Evolutionary conservation across 176 grass and related monocot genomes (phyloP), one percentile per base, ranked within the genome.

Genomic region (Poa pratensis): DNA sequence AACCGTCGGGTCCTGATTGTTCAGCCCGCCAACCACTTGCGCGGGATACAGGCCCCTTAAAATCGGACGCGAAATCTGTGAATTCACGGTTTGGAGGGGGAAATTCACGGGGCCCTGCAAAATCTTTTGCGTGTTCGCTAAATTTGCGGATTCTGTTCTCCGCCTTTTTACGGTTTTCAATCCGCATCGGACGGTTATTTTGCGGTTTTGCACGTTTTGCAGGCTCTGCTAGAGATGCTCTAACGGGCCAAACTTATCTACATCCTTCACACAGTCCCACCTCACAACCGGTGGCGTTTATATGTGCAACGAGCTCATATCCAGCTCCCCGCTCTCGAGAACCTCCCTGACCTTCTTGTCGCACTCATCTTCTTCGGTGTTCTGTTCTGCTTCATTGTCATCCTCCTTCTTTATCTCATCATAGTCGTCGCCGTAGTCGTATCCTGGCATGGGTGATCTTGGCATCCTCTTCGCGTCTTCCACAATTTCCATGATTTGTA

Each of bases 341-440:
- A 87, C 77, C 76, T 78, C 85, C 60, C 83, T 87, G 30, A 90
- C 87, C 28, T 77, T 85, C 59, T 76, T 87, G 22, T 94, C 92
- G 45, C 88, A 85, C 78, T 94, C 89, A 60, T 89, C 89, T 76
- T 91, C 92, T 11, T 90, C 84, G 2, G 84, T 81, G 5, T 24
- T 75, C 28, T 87, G 77, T 83, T 69, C 63, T 39, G 79, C 28
- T 23, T 53, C 68, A 3, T 30, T 48, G 42, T 67, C 57, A 32
- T 82, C 87, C 62, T 84, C 66, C 6, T 78, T 32, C 2, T 39
- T 86, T 72, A 50, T 84, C 54, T 91, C 92, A 3, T 82, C 89
- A 19, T 85, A 81, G 11, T 71, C 84, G 1, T 89, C 80, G 1
- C 57, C 8, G 19, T 88, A 91, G 18, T 60, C 66, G 3, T 87